A percentile compares a stretch with the other conserved stretches of the same genome.
phyloP scores from a whole-genome alignment of 73 alveolate genomes.

The Paramecium tetraurelia region DNA sequence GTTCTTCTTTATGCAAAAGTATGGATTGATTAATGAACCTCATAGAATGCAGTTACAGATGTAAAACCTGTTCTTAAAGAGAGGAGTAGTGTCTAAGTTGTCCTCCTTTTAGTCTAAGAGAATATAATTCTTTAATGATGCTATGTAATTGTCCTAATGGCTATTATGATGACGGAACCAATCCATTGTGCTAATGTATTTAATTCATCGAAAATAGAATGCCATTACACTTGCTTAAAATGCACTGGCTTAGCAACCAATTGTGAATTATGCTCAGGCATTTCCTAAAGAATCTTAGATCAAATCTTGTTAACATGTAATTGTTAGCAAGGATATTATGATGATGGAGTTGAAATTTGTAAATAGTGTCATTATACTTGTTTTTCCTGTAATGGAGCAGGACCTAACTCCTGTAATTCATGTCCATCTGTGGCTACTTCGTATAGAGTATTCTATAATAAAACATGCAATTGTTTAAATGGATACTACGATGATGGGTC shows the following conservation, averaged over 20 bases:
- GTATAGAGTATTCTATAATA: not conserved
- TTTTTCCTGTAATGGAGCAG: not conserved
- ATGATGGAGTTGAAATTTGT: conserved; percentile 4
- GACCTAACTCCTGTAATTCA: not conserved
- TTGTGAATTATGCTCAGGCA: not conserved
- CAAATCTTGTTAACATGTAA: not conserved
- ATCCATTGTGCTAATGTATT: not conserved
- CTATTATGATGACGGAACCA: not conserved
- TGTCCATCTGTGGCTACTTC: not conserved
- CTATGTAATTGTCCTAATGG: not conserved
- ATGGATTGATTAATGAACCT: not conserved
- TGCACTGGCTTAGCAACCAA: not conserved
- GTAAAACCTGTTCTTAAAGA: not conserved
- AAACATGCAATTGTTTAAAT: not conserved
- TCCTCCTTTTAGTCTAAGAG: not conserved
- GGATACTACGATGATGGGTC: conserved; percentile 2
- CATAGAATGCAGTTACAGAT: not conserved
- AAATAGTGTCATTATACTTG: conserved; percentile 10
- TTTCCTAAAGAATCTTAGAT: not conserved
- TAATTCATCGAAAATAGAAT: not conserved
- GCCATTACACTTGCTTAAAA: not conserved
- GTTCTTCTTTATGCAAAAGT: not conserved
- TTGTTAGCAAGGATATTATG: not conserved
- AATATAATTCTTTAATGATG: not conserved
- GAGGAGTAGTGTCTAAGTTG: not conserved